Base-by-base conservation (phyloP, 73 alveolate genomes). In the Paramecium primaurelia region DNA sequence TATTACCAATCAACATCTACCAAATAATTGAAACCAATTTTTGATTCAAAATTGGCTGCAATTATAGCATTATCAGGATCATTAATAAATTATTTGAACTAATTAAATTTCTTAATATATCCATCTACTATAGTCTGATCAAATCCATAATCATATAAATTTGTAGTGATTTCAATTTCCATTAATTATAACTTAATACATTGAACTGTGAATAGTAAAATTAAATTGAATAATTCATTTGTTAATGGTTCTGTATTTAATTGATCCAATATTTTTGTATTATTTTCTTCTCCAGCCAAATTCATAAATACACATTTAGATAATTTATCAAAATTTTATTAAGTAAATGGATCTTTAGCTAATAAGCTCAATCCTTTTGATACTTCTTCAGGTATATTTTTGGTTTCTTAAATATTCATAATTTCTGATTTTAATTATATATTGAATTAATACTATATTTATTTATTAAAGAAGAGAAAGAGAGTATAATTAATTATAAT, bases 1-100 rank as follows among this genome's bases (percentile, higher is more conserved):
- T 75, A 75, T 75, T 75, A 16, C 88, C 88, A 75, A 40, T 75
- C 88, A 6, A 75, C 36, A 75, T 75, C 88, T 6, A 75, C 88
- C 1, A 75, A 14, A 5, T 75, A 22, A 37, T 37, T 37, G 32
- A 75, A 75, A 36, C 49, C 34, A n/a, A 75, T 75, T 75, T 75
- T 75, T 1, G 88, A 75, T 37, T 75, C 88, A 37, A 75, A 75
- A 75, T 75, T 75, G 7, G 64, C 14, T n/a, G 88, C 88, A n/a
- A 75, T 37, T 10, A 75, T 32, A 4, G 36, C 60, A 40, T 75
- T 75, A 2, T 75, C 88, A 34, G 88, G 88, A 36, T 75, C 88
- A 14, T 16, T 32, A 12, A 75, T 36, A 20, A 75, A 75, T 34
- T 75, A 8, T 38, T 38, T 37, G 22, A 75, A 75, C 16, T 75